Base-by-base conservation (phyloP, 176 grass and related monocot species). In the Oryza australiensis region DNA sequence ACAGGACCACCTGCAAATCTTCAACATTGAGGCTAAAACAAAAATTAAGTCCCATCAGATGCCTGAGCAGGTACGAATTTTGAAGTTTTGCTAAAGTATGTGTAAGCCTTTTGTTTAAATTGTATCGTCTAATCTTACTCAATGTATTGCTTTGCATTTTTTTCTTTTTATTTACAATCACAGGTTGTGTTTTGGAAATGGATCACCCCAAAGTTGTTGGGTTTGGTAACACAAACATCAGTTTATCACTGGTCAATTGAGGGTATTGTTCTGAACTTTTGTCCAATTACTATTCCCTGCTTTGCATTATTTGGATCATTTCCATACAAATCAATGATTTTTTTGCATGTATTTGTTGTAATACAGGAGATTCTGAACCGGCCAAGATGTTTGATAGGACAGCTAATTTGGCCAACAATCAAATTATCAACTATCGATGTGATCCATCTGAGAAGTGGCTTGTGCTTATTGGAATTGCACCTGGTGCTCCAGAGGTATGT, bases 121-220 rank as follows among this genome's bases (percentile, higher is more conserved):
- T 34, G 65, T 30, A 3, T 46, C 68, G 12, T 76, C 29, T 57
- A 41, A 74, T 76, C 42, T 66, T 76, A 66, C 43, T 84, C 37
- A 43, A 66, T 15, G 18, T 37, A 68, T 55, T n/a, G 64, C 66
- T 62, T 84, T 68, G 38, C 43, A 76, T 43, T 32, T 26, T 43
- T 8, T 35, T 0, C 67, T 33, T 42, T 24, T 18, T 60, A 2
- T 74, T 46, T 33, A 32, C 33, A 70, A 82, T 67, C 75, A 15
- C 66, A 97, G 95, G 95, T 98, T 64, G 92, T 91, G n/a, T 98
- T 98, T 69, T 98, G 95, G 95, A 98, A 98, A 86, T 98, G 95
- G 95, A 93, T 98, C 68, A 91, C 90, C 46, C 92, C 93, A 22
- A 94, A 92, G 59, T 86, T 94, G 89, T 68, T 94, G 78, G 93